Conservation (phyloP, 2,329 filamentous ascomycete genomes). For the Diaporthe eres region DNA sequence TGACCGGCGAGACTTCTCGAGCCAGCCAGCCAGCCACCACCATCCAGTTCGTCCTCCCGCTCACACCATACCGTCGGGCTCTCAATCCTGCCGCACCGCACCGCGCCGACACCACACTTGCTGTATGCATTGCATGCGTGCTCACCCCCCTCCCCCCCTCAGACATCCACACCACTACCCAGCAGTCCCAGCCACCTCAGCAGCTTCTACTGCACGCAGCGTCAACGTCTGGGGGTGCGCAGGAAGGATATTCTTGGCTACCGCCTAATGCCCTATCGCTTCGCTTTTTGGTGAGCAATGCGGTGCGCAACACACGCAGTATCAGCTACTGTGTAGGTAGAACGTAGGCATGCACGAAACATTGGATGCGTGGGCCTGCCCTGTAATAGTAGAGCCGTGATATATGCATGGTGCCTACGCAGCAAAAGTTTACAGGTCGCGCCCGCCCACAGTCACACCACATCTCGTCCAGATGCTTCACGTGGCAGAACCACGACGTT, state of each 20-base stretch:
- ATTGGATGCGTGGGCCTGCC: background rate
- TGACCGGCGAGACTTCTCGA: background rate
- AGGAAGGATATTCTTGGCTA: background rate
- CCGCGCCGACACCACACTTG: background rate
- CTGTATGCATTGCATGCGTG: background rate
- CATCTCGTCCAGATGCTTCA: slow-evolving; percentile 10
- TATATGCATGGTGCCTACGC: background rate
- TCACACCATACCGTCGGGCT: slow-evolving; percentile 29
- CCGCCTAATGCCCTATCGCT: background rate
- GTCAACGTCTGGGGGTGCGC: background rate
- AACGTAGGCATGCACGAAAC: background rate
- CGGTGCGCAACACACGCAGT: background rate
- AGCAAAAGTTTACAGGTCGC: background rate
- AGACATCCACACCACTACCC: background rate
- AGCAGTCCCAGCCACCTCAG: slow-evolving; percentile 23
- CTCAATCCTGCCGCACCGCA: slow-evolving; percentile 22
- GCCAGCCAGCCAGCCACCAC: slow-evolving; percentile 3
- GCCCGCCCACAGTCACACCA: slow-evolving; percentile 21
- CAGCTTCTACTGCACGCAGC: background rate
- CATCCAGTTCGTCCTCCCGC: slow-evolving; percentile 31
- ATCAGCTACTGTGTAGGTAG: background rate
- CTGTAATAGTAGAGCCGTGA: background rate
- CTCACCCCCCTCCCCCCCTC: background rate
- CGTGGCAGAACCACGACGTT: slow-evolving; percentile 6
- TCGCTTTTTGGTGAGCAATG: background rate